Evolutionary conservation across 2,329 filamentous ascomycete genomes (phyloP), one percentile per base, ranked within the genome.

Genomic region (Ophiostoma pallidulum): DNA sequence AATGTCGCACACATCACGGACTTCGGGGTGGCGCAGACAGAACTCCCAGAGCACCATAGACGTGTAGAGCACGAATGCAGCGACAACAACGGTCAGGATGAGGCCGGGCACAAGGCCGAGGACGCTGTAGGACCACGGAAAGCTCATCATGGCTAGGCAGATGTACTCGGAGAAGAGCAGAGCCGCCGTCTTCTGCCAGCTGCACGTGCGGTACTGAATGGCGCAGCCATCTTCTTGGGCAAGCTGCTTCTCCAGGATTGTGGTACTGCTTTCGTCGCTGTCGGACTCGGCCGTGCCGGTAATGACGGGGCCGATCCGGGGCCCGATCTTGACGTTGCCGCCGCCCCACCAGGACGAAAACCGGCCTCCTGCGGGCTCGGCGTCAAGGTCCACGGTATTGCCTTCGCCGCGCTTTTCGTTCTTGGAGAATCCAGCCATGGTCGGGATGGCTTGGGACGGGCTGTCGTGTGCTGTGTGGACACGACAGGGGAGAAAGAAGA

Each of bases 91-190:
- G 0, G 90, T 95, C 60, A 94, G 62, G 52, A 95, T 91, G 46
- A 96, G 64, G 20, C 86, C 89, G 0, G 90, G 89, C 1, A 95
- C 86, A 14, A 96, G 74, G 8, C 90, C 90, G 8, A 96, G 76
- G 24, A 91, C 70, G 37, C 87, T 86, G 65, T 96, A 96, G 0
- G 88, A 94, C 75, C 86, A 94, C 0, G 90, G 90, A 57, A 96
- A 96, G 43, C 86, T 94, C 89, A 96, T 95, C 61, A 95, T 95
- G 50, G 78, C 72, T 62, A 96, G 69, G 63, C 88, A 94, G 51
- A 96, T 96, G 64, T 96, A 96, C 70, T 96, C 90, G 43, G 87
- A 92, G 67, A 96, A 95, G 44, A 96, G 78, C 56, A 95, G 65
- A 1, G 84, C 88, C 0, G 90, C 88, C 45, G 90, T 95, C 84